Conservation (phyloP, 1,284 basidiomycete genomes). For the Sanghuangporus baumii region DNA sequence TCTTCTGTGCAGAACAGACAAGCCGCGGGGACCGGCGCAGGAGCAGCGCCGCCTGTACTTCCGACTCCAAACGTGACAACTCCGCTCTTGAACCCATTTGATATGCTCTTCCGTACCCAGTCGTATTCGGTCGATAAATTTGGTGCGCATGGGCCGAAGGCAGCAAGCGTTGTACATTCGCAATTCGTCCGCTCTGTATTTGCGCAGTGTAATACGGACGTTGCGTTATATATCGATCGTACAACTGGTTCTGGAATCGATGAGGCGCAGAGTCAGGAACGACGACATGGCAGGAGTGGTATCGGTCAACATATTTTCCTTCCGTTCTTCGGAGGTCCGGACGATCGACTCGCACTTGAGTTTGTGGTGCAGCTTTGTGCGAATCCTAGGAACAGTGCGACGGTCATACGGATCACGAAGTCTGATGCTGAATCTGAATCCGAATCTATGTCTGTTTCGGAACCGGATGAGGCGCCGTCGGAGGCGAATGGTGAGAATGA, state of each 20-base stretch:
- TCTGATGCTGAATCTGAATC: constrained; percentile 28
- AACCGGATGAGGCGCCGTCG: not conserved
- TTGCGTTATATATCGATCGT: constrained; percentile 68
- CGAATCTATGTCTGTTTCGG: constrained; percentile 23
- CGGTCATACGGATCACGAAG: constrained; percentile 57
- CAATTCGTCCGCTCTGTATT: constrained; percentile 61
- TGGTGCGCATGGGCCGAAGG: constrained; percentile 20
- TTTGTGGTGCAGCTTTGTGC: constrained; percentile 57
- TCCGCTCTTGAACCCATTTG: constrained; percentile 45
- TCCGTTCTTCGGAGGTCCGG: constrained; percentile 69
- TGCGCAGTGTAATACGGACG: constrained; percentile 40
- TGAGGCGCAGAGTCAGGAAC: constrained; percentile 22
- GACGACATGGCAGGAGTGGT: constrained; percentile 21
- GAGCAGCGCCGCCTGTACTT: not conserved
- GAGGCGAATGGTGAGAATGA: not conserved
- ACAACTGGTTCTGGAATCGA: constrained; percentile 11
- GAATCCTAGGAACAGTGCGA: constrained; percentile 44
- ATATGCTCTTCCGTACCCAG: constrained; percentile 50
- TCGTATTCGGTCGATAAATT: constrained; percentile 5
- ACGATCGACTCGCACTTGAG: constrained; percentile 57
- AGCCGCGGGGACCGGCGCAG: constrained; percentile 1
- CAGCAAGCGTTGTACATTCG: constrained; percentile 37
- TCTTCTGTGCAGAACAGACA: constrained; percentile 20
- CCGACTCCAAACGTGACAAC: constrained; percentile 17
- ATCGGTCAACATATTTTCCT: constrained; percentile 48